These are phyloP conservation scores for Maudiozyma turicensis DNA, from an alignment of 805 yeast species.

Conservation along the genomic window DNA sequence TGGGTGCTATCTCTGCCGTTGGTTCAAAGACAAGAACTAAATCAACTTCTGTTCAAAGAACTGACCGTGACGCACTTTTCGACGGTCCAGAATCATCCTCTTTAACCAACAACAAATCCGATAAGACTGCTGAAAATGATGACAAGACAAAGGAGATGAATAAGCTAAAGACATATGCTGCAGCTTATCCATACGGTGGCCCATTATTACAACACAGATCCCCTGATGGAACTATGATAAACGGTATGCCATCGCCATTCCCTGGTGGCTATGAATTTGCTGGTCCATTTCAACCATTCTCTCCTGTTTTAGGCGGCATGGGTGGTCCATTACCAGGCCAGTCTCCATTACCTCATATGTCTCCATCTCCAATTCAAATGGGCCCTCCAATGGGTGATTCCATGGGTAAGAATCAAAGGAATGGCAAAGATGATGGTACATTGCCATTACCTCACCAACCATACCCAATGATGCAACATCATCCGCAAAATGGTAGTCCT, in stretches of 20 bases:
- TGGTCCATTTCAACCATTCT: conserved; percentile 27
- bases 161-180: conserved; percentile 19
- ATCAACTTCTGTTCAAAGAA: conserved; percentile 22
- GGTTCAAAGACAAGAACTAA: conserved; percentile 19
- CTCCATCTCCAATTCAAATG: conserved; percentile 13
- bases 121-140: conserved; percentile 8
- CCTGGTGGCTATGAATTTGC: conserved; percentile 26
- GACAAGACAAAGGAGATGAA: conserved; percentile 5
- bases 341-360: conserved; percentile 12
- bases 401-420: background rate
- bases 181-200: conserved; percentile 28
- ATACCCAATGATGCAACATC: conserved; percentile 9
- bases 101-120: conserved; percentile 2
- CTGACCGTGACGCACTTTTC: conserved; percentile 11
- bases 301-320: conserved; percentile 23
- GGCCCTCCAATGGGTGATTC: conserved; percentile 1
- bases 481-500: conserved; percentile 19
- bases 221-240: conserved; percentile 12
- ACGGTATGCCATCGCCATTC: conserved; percentile 23
- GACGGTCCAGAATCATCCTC: conserved; percentile 1
- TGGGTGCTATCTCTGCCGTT: conserved; percentile 6
- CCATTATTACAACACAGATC: conserved; percentile 25
- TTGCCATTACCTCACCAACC: conserved; percentile 5
- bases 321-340: conserved; percentile 18
- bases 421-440: background rate